A percentile compares a stretch with the other conserved stretches of the same genome.
These are phyloP conservation scores for Haplosporangium gracile DNA, from an alignment of 192 early-diverging fungal genomes.

Conservation along the genomic window DNA sequence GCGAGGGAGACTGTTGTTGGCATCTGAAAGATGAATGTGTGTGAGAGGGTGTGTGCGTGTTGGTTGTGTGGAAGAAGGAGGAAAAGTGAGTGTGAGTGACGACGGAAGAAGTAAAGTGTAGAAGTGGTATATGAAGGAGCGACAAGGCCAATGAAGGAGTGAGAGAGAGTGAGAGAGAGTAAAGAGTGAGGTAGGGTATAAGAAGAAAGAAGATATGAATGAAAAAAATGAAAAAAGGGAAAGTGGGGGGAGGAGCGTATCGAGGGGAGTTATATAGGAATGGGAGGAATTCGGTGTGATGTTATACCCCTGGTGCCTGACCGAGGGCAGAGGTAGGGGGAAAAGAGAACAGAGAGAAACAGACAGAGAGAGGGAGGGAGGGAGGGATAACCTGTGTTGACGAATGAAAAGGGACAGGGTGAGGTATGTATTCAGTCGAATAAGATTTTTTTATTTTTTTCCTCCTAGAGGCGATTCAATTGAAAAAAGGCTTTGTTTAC, in stretches of 20 bases:
- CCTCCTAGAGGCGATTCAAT: background rate
- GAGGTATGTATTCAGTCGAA: background rate
- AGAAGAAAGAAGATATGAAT: background rate
- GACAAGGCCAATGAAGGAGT: background rate
- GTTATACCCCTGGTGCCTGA: constrained; percentile 4
- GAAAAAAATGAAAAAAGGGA: background rate
- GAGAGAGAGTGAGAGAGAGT: background rate
- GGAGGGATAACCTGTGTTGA: background rate
- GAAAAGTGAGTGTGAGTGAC: background rate
- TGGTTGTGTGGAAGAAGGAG: background rate
- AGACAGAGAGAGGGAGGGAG: background rate
- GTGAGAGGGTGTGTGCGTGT: background rate
- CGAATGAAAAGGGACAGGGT: background rate
- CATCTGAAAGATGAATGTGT: constrained; percentile 10
- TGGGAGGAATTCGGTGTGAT: background rate
- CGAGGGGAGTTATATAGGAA: constrained; percentile 3
- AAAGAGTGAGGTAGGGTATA: background rate
- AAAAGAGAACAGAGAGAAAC: background rate
- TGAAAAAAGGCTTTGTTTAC: background rate
- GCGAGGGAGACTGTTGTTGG: constrained; percentile 39
- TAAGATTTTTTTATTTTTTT: background rate
- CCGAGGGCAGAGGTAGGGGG: too few species aligned
- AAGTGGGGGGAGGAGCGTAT: background rate
- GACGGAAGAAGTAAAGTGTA: background rate
- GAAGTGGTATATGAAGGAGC: background rate